Evolutionary conservation across 1,139 yeast genomes (phyloP).

Genomic region (Entelexis paramagnoliae): DNA sequence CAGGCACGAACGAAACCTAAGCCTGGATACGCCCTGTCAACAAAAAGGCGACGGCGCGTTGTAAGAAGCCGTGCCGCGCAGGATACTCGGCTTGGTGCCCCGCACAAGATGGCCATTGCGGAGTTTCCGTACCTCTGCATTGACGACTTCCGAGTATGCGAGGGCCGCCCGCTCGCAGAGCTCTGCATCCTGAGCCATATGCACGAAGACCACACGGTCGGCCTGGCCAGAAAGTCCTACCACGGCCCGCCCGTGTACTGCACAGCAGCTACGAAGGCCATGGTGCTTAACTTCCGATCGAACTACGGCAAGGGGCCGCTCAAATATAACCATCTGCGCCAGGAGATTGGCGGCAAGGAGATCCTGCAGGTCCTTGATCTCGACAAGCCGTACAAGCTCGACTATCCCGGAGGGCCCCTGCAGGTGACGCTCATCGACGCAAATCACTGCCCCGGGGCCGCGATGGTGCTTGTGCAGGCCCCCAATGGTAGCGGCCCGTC

Average conservation of each 20-base stretch:
- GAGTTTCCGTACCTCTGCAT: slow-evolving; percentile 24
- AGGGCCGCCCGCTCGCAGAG: slow-evolving; percentile 26
- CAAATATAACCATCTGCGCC: slow-evolving; percentile 28
- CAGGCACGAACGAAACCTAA: background rate
- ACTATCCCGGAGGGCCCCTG: slow-evolving; percentile 21
- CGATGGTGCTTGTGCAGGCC: slow-evolving; percentile 45
- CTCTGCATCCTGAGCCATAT: slow-evolving; percentile 43
- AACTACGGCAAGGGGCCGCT: slow-evolving; percentile 22
- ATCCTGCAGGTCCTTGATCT: slow-evolving; percentile 27
- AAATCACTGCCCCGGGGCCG: slow-evolving; percentile 56
- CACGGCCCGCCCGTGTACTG: slow-evolving; percentile 41
- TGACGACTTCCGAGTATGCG: slow-evolving; percentile 26
- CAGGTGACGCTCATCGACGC: slow-evolving; percentile 33
- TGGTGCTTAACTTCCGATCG: slow-evolving; percentile 25
- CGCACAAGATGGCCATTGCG: slow-evolving; percentile 9
- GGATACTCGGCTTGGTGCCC: background rate
- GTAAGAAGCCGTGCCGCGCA: background rate
- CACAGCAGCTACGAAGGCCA: slow-evolving; percentile 38
- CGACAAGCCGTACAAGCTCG: slow-evolving; percentile 30
- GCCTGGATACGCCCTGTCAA: background rate
- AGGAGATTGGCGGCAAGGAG: slow-evolving; percentile 29
- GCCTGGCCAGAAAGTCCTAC: slow-evolving; percentile 38
- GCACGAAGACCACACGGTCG: slow-evolving; percentile 49
- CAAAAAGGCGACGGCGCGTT: background rate
- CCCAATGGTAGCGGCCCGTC: slow-evolving; percentile 25